These are phyloP conservation scores for Parietaria judaica DNA, from an alignment of 306 rosid species.

Conservation along the genomic window DNA sequence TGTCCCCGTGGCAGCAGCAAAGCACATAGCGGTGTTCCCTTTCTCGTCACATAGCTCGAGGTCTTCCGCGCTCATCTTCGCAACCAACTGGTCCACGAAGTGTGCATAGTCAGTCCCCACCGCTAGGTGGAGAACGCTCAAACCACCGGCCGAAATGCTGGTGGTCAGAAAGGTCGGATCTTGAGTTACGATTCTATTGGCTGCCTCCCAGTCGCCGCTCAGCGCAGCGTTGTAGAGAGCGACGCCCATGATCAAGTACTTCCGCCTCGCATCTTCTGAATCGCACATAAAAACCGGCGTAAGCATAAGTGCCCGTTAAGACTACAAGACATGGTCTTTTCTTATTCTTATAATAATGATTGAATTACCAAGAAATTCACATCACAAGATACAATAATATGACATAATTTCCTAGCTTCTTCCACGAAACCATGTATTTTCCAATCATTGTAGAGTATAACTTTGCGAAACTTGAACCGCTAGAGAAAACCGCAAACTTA, in stretches of 20 bases:
- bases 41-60: not conserved
- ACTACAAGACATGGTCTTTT: too few species aligned
- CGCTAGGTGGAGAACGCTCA: conserved; percentile 12
- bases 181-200: not conserved
- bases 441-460: too few species aligned
- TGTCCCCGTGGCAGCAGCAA: conserved; percentile 8
- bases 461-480: too few species aligned
- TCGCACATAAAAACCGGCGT: too few species aligned
- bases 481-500: too few species aligned
- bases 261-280: too few species aligned
- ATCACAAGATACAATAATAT: too few species aligned
- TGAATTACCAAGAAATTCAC: too few species aligned
- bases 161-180: not conserved
- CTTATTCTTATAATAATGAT: too few species aligned
- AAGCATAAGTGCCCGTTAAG: too few species aligned
- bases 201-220: conserved; percentile 13
- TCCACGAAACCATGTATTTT: too few species aligned
- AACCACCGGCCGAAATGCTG: not conserved
- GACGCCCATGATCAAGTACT: not conserved
- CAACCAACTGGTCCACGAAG: conserved; percentile 14
- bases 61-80: not conserved
- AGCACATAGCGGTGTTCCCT: conserved; percentile 10
- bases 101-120: not conserved
- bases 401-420: too few species aligned
- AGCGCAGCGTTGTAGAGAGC: conserved; percentile 5